A percentile compares a stretch with the other conserved stretches of the same genome.
phyloP scores from a whole-genome alignment of 208 protist genomes.

The Leishmania braziliensis region DNA sequence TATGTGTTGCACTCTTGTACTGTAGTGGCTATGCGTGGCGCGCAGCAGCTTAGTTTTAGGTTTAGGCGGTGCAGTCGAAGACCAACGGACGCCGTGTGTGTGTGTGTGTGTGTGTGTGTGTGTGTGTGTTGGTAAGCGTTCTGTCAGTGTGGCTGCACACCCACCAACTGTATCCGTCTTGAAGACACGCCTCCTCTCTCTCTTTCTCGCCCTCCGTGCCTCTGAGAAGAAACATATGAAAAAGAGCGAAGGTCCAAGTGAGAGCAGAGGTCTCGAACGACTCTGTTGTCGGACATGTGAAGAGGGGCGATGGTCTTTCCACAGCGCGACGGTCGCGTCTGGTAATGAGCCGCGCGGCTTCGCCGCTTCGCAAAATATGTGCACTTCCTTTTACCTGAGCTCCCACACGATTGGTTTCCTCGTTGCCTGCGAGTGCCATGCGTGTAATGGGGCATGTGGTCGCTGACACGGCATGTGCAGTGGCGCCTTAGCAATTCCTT shows the following conservation, averaged over 20 bases:
- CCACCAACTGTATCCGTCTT: background rate
- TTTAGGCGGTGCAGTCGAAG: background rate
- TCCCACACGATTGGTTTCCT: background rate
- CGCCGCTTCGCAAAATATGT: background rate
- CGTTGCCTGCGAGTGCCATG: background rate
- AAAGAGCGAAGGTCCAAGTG: background rate
- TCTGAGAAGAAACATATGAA: background rate
- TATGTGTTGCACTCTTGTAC: background rate
- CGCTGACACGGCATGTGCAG: background rate
- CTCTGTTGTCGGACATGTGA: background rate
- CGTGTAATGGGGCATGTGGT: background rate
- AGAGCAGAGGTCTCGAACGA: background rate
- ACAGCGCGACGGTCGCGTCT: background rate
- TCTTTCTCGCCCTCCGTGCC: background rate
- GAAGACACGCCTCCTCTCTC: background rate
- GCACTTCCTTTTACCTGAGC: background rate
- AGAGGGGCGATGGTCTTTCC: background rate
- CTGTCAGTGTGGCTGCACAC: background rate
- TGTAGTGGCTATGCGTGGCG: background rate
- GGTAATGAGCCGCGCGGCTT: background rate
- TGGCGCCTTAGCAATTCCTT: background rate
- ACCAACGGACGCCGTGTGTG: background rate
- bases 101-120: background rate
- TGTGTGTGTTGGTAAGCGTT: background rate
- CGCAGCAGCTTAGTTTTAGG: background rate